Conservation (phyloP, 1,139 yeast genomes). For the Chernovozyma aurita region DNA sequence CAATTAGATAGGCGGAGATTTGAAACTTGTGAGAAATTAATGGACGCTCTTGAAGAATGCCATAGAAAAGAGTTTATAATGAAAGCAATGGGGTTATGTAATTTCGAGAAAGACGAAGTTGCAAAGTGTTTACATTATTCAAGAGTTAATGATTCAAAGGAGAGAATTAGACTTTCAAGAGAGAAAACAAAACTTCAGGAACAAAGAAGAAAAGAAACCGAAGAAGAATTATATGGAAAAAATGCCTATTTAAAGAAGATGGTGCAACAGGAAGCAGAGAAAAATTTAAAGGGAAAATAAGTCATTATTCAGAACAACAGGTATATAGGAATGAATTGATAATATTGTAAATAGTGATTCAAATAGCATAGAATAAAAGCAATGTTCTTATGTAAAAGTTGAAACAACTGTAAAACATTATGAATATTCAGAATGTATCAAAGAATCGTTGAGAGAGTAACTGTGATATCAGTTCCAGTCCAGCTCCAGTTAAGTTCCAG, state of each 20-base stretch:
- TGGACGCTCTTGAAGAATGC: constrained; percentile 87
- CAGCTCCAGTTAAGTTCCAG: too few relatives aligned
- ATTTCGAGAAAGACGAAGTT: constrained; percentile 76
- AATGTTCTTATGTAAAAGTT: too few relatives aligned
- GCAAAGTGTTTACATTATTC: constrained; percentile 76
- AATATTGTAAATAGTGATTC: too few relatives aligned
- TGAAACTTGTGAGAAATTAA: constrained; percentile 68
- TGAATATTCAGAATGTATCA: too few relatives aligned
- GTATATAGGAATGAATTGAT: too few relatives aligned
- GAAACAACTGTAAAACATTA: too few relatives aligned
- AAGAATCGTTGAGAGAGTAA: too few relatives aligned
- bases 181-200: constrained; percentile 54
- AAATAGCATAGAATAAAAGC: too few relatives aligned
- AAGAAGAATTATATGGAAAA: constrained; percentile 80
- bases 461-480: too few relatives aligned
- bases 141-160: constrained; percentile 63
- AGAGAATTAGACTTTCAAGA: constrained; percentile 53
- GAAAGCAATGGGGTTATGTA: constrained; percentile 82
- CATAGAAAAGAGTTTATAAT: constrained; percentile 68
- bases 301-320: background rate
- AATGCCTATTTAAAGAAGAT: constrained; percentile 67
- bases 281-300: constrained; percentile 8
- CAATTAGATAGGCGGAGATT: constrained; percentile 44
- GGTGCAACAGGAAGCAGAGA: constrained; percentile 35
- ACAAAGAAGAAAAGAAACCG: constrained; percentile 53